Conservation (phyloP, 192 early-diverging fungal genomes). For the Phlyctochytrium planicorne region DNA sequence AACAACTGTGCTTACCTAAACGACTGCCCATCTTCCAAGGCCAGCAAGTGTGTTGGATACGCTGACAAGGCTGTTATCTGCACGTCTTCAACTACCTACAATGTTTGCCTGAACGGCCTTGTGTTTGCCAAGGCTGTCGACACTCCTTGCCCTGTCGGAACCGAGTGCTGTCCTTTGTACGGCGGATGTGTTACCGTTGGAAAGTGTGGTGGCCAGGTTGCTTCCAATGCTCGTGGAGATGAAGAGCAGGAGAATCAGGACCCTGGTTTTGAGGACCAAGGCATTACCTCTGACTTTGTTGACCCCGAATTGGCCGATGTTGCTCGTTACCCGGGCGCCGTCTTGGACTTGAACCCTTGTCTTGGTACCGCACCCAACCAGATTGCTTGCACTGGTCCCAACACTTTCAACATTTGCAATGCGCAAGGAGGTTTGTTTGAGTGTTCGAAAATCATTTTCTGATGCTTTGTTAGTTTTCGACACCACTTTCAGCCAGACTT, state of each 20-base stretch:
- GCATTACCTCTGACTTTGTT: no score
- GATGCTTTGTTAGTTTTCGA: neutral
- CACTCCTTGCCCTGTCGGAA: neutral
- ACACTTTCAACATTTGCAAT: neutral
- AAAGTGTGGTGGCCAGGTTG: neutral
- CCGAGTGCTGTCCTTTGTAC: neutral
- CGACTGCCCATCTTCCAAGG: neutral
- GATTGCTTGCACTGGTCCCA: neutral
- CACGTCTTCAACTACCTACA: neutral
- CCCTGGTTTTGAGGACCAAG: neutral
- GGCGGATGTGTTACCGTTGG: neutral
- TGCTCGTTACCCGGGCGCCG: neutral
- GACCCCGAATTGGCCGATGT: neutral
- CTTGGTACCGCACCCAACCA: neutral
- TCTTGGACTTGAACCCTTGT: neutral
- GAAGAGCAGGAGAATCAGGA: neutral
- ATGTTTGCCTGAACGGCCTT: slow-evolving; percentile 3
- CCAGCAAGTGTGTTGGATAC: neutral
- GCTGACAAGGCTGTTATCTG: neutral
- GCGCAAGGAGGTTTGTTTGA: neutral
- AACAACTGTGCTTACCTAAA: neutral
- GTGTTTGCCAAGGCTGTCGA: slow-evolving; percentile 3
- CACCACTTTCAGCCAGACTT: neutral
- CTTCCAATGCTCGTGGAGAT: neutral
- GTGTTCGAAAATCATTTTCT: neutral